phyloP scores from a whole-genome alignment of 2,329 filamentous ascomycete species.

The Talaromyces rugulosus region DNA sequence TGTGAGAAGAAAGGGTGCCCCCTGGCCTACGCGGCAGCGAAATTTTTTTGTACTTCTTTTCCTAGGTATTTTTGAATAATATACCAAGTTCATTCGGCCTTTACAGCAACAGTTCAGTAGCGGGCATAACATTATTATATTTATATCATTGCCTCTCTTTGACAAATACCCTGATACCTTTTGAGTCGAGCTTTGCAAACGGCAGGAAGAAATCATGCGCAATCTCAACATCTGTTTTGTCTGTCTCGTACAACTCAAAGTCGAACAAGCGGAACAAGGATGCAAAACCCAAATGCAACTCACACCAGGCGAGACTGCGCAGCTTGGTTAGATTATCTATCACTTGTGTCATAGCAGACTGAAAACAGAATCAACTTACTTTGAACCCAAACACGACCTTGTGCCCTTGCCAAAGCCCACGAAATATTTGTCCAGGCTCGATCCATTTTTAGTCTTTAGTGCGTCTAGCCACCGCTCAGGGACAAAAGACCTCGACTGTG shows the following conservation, averaged over 20 bases:
- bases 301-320: neutral
- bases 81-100: too few species aligned
- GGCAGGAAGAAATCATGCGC: slow-evolving; percentile 9
- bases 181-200: slow-evolving; percentile 2
- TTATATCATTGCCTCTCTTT: neutral
- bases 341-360: neutral
- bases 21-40: neutral
- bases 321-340: neutral
- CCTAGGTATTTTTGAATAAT: too few species aligned
- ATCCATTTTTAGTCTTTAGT: slow-evolving; percentile 11
- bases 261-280: slow-evolving; percentile 7
- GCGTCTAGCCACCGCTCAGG: slow-evolving; percentile 27
- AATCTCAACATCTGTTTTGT: slow-evolving; percentile 2
- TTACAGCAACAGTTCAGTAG: too few species aligned
- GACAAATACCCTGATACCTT: slow-evolving; percentile 1
- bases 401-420: slow-evolving; percentile 35
- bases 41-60: neutral
- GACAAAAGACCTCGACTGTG: slow-evolving; percentile 20
- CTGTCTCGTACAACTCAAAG: slow-evolving; percentile 6
- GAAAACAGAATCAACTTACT: neutral
- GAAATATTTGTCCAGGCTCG: slow-evolving; percentile 24
- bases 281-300: slow-evolving; percentile 5
- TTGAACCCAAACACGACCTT: slow-evolving; percentile 42
- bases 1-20: neutral
- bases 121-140: too few species aligned